These are phyloP conservation scores for Lobosporangium transversale DNA, from an alignment of 192 early-diverging fungal species.

Conservation along the genomic window DNA sequence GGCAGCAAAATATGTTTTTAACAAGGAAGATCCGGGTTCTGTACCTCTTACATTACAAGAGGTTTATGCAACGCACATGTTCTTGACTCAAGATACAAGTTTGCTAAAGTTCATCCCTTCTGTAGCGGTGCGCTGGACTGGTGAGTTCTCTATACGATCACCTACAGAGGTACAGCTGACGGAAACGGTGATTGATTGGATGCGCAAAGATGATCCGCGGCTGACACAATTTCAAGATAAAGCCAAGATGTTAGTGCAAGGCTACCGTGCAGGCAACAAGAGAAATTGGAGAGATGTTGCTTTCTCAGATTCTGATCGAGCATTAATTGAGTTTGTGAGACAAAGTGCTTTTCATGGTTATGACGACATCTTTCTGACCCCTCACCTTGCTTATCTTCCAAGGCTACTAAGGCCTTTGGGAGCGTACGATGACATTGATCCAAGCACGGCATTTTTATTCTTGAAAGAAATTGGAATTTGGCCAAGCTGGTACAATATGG, in stretches of 20 bases:
- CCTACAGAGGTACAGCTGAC: constrained; percentile 55
- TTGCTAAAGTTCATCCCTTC: constrained; percentile 62
- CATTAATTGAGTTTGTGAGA: constrained; percentile 65
- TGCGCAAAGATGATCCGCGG: constrained; percentile 56
- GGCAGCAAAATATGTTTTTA: constrained; percentile 52
- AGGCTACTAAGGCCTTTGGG: constrained; percentile 69
- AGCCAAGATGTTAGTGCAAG: constrained; percentile 43
- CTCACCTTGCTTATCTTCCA: constrained; percentile 59
- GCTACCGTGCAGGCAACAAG: constrained; percentile 15
- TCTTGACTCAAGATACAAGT: constrained; percentile 61
- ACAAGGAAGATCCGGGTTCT: constrained; percentile 18
- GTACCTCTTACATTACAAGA: constrained; percentile 33
- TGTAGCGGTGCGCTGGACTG: constrained; percentile 56
- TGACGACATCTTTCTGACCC: constrained; percentile 47
- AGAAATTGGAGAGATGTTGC: constrained; percentile 29
- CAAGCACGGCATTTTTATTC: constrained; percentile 64
- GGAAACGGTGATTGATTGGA: constrained; percentile 56
- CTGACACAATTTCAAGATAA: constrained; percentile 63
- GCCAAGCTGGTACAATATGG: constrained; percentile 79
- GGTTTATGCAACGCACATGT: constrained; percentile 68
- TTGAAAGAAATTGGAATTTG: constrained; percentile 86
- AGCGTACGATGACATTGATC: constrained; percentile 58
- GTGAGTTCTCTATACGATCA: constrained; percentile 61
- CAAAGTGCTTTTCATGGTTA: constrained; percentile 55
- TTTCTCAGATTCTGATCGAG: constrained; percentile 60